phyloP scores from a whole-genome alignment of 2,329 filamentous ascomycete genomes.

The Trichoderma simmonsii region DNA sequence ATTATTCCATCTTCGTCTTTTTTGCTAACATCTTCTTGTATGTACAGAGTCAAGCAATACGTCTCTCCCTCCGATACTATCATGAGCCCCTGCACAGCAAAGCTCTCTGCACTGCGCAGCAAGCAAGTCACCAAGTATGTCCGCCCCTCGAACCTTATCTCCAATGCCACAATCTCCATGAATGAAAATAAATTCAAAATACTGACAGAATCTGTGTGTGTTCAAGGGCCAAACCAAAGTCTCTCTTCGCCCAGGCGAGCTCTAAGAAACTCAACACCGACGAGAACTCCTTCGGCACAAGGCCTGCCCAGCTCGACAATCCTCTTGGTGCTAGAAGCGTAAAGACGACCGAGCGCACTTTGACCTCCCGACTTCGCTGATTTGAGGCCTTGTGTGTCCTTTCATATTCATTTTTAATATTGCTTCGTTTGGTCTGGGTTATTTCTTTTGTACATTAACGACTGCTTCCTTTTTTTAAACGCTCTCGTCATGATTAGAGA shows the following conservation, averaged over 20 bases:
- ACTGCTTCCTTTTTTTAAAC: neutral
- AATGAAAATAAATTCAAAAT: neutral
- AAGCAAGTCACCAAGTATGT: conserved; percentile 76
- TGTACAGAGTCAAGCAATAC: conserved; percentile 52
- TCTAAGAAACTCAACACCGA: conserved; percentile 56
- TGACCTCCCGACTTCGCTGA: conserved; percentile 21
- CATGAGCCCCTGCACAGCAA: conserved; percentile 81
- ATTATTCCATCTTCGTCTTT: too few species aligned
- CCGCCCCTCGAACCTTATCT: neutral
- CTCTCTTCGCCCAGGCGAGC: conserved; percentile 63
- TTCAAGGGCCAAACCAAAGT: conserved; percentile 61
- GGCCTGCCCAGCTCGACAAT: conserved; percentile 39
- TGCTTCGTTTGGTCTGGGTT: neutral
- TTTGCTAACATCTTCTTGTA: neutral
- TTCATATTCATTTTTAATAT: conserved; percentile 1
- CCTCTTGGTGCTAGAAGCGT: conserved; percentile 38
- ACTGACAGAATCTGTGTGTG: neutral
- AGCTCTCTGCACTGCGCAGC: conserved; percentile 75
- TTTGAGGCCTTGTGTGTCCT: neutral
- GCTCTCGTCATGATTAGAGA: neutral
- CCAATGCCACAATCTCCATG: neutral
- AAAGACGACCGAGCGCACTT: neutral
- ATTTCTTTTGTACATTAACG: neutral
- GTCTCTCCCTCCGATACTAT: conserved; percentile 85
- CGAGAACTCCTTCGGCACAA: conserved; percentile 28